Evolutionary conservation across 1,139 yeast genomes (phyloP), one percentile per base, ranked within the genome.

Genomic region (Meyerozyma smithsonii): DNA sequence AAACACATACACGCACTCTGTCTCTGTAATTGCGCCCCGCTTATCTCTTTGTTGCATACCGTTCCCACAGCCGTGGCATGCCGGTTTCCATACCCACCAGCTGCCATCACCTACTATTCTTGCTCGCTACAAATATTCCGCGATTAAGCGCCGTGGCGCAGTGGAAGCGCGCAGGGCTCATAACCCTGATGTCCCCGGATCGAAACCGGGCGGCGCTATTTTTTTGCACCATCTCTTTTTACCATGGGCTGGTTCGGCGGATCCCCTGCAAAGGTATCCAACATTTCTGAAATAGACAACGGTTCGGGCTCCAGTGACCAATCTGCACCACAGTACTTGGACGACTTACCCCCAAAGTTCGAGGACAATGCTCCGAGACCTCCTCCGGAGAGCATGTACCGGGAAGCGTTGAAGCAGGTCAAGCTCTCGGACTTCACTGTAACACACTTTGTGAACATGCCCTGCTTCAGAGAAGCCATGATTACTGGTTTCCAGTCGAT

Each of bases 131-230:
- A 6, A 26, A 26, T 26, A 12, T n/a, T 14, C 12, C 30, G 30
- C 21, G 21, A 30, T 30, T 17, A 30, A 69, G 86, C 87, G 85
- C 81, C 79, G 89, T 85, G 94, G 92, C 95, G 95, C 95, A 86
- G 95, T 81, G 95, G 95, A 84, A 86, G 95, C 95, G 95, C 94
- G 95, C 95, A 84, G 95, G 94, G 94, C 94, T 84, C 94, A 87
- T 88, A 88, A 88, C 96, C 96, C 96, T 86, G 95, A 87, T 84
- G 96, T 86, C 96, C 94, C 81, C 75, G 94, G 96, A 88, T 88
- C 96, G 96, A 88, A 86, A 88, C 96, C 90, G 75, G 82, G 94
- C 92, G 85, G 85, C 94, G 96, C 96, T 87, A 86, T 35, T 32
- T 30, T 38, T 36, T 40, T 38, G 25, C 14, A 11, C 7, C 34